Base-by-base conservation (phyloP, 345 rosid genomes). In the Eucalyptus camaldulensis region DNA sequence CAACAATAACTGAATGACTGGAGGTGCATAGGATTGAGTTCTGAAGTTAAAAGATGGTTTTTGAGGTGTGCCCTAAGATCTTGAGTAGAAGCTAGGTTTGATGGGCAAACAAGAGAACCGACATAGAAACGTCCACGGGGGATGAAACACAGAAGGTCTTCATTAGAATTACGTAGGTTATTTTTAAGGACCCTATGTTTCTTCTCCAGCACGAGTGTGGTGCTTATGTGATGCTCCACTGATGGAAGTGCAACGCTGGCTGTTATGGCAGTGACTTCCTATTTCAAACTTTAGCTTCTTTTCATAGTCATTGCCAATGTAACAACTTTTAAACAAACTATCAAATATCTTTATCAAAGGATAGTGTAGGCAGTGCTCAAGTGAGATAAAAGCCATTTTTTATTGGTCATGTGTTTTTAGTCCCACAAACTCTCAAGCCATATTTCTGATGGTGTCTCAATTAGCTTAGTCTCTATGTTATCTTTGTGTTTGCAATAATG, bases 121-220 rank as follows among this genome's bases (percentile, higher is more conserved):
- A 49, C 67, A 87, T 88, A 93, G 93, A 94, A 91, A 90, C 87
- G 97, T 94, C 21, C 8, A 51, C 4, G 0, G 54, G 53, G 54
- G 54, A 51, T 51, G 54, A 16, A 0, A 51, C 19, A n/a, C 37
- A 8, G 37, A n/a, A 65, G 10, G 37, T 65, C 37, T 29, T 65
- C 31, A n/a, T 65, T 65, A 33, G 76, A 29, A 65, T 65, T 65
- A n/a, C 37, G 3, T 65, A 14, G 19, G 37, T 65, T n/a, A 13
- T n/a, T 65, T 13, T 7, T 65, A 14, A n/a, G 19, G 37, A n/a
- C 37, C 21, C 21, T 2, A n/a, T 65, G 76, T 16, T 65, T n/a
- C 76, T 65, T n/a, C 76, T 65, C 76, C 76, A 65, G 76, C 76
- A 65, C 16, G 76, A 65, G 21, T 14, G 9, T 65, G 31, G 19